Evolutionary conservation across 768 basidiomycete species (phyloP), one percentile per base, ranked within the genome.

Genomic region (Suillus hirtellus): DNA sequence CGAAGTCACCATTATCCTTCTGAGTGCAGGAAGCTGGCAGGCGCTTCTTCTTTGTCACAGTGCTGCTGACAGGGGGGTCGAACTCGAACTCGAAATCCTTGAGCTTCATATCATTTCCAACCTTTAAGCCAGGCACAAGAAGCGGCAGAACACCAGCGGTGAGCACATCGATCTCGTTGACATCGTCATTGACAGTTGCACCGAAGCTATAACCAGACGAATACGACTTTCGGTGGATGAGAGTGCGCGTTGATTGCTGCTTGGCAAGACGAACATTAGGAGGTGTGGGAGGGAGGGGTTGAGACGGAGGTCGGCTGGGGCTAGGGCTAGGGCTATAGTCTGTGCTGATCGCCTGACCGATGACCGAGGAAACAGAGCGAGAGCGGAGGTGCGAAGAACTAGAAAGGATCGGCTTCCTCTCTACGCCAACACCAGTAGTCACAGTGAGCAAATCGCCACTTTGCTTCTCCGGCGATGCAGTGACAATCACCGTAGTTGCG

Each of bases 261-360:
- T 82, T 84, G 54, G 83, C 86, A 35, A 80, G 81, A 67, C 82
- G 80, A 55, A 89, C 82, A 63, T 81, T 87, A 1, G 87, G 88
- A 37, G 89, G 89, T n/a, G 89, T 92, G 2, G 89, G 89, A 12
- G 89, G 89, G 40, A 90, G 81, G 11, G 89, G 89, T 67, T 85
- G 83, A 1, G 86, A 79, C 4, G 89, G 89, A 37, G 89, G 89
- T 11, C 86, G 85, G 69, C 75, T 58, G 60, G 86, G 85, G 69
- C 75, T 58, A 59, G 86, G 85, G 68, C 75, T 58, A 59, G 68
- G 70, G 40, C 78, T 85, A 64, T 78, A 75, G 64, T 78, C 68
- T 27, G 78, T 73, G 14, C 79, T 77, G 55, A 78, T 79, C 61
- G 71, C 72, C 61, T 80, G 78, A 34, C 72, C 73, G 64, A 72